phyloP scores from a whole-genome alignment of 805 yeast species.

The Barnettozyma wickerhamii region DNA sequence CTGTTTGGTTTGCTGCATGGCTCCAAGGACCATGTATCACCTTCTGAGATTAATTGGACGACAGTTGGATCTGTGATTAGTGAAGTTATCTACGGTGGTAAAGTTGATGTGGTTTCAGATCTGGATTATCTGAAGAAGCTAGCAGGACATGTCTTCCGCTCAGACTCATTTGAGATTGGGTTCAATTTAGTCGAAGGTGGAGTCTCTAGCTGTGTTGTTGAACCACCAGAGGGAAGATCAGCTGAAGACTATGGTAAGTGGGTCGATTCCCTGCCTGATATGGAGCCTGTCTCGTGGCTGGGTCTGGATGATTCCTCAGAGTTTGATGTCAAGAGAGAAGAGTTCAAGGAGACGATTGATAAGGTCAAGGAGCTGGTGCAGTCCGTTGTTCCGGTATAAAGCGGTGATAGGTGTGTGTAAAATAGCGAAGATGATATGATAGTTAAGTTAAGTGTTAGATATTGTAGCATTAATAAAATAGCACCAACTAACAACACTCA shows the following conservation, averaged over 20 bases:
- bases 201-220: constrained; percentile 11
- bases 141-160: constrained; percentile 35
- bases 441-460: too few species aligned
- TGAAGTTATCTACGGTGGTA: constrained; percentile 62
- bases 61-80: constrained; percentile 46
- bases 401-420: too few species aligned
- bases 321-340: constrained; percentile 22
- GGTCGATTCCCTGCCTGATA: constrained; percentile 50
- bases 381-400: neutral
- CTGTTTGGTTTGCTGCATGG: constrained; percentile 31
- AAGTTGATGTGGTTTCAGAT: constrained; percentile 43
- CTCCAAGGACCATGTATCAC: constrained; percentile 34
- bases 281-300: constrained; percentile 50
- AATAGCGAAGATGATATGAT: too few species aligned
- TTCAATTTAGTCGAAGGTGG: constrained; percentile 38
- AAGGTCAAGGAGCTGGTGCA: neutral
- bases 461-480: too few species aligned
- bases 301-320: constrained; percentile 44
- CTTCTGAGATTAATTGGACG: constrained; percentile 50
- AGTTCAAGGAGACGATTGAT: constrained; percentile 5
- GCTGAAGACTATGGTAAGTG: constrained; percentile 37
- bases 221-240: constrained; percentile 45
- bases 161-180: constrained; percentile 34
- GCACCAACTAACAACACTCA: too few species aligned
- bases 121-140: constrained; percentile 30